A percentile compares a stretch with the other conserved stretches of the same genome.
phyloP scores from a whole-genome alignment of 371 early-diverging fungal species.

The Polyrhizophydium stewartii region DNA sequence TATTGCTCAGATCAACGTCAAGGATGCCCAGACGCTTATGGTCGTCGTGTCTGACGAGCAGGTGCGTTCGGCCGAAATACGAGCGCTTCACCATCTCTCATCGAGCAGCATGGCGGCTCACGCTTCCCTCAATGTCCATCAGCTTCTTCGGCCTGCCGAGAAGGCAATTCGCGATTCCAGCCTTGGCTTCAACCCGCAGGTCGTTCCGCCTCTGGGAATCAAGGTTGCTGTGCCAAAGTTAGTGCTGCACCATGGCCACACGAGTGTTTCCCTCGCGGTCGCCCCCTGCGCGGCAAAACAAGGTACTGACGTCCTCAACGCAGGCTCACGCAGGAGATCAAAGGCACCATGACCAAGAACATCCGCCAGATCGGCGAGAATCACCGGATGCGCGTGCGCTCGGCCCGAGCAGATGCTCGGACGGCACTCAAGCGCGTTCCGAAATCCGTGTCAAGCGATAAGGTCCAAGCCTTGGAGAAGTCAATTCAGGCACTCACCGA shows the following conservation, averaged over 20 bases:
- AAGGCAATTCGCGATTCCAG: slow-evolving; percentile 78
- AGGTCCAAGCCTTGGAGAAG: slow-evolving; percentile 58
- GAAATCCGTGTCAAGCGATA: slow-evolving; percentile 58
- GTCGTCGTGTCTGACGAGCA: slow-evolving; percentile 76
- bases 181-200: slow-evolving; percentile 76
- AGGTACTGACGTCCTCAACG: too few species aligned
- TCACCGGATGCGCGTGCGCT: slow-evolving; percentile 22
- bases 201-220: slow-evolving; percentile 55
- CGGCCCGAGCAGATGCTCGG: slow-evolving; percentile 25
- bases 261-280: too few species aligned
- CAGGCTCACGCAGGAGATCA: slow-evolving; percentile 73
- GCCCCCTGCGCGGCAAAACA: too few species aligned
- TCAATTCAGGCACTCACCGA: slow-evolving; percentile 70
- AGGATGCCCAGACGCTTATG: slow-evolving; percentile 82
- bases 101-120: too few species aligned
- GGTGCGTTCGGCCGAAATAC: too few species aligned
- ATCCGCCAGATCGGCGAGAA: slow-evolving; percentile 66
- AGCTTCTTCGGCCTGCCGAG: slow-evolving; percentile 70
- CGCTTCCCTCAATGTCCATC: background rate
- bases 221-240: slow-evolving; percentile 86
- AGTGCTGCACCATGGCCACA: too few species aligned
- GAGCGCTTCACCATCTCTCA: too few species aligned
- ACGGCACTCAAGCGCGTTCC: slow-evolving; percentile 66
- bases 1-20: slow-evolving; percentile 76
- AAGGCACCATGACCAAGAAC: slow-evolving; percentile 70